phyloP scores from a whole-genome alignment of 106 monocot species.

The Allium fistulosum region DNA sequence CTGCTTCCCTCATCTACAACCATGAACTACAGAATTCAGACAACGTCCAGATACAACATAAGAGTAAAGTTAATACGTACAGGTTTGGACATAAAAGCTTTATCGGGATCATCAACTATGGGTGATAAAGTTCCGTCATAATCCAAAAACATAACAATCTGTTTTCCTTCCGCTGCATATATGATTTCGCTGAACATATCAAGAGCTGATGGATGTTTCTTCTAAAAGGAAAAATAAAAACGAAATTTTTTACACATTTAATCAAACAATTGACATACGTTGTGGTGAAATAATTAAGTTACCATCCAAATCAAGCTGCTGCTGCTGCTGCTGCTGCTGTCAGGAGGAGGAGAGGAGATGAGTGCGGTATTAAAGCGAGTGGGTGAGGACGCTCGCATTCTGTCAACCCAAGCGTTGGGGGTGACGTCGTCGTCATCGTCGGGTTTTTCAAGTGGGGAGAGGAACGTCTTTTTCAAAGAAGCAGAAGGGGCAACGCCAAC shows the following conservation, averaged over 20 bases:
- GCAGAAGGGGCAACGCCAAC: neutral
- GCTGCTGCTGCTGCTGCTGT: slow-evolving; percentile 1
- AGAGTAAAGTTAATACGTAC: neutral
- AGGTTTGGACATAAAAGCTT: slow-evolving; percentile 17
- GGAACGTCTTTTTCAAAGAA: neutral
- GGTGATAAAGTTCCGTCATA: slow-evolving; percentile 26
- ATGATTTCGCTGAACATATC: slow-evolving; percentile 11
- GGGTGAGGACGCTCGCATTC: slow-evolving; percentile 17
- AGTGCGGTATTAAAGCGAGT: neutral
- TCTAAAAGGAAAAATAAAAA: neutral
- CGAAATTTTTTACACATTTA: neutral
- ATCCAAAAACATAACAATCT: slow-evolving; percentile 24
- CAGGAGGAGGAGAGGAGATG: neutral
- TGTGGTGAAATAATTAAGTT: too few relatives aligned
- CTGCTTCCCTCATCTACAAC: slow-evolving; percentile 11
- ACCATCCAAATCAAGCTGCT: slow-evolving; percentile 2
- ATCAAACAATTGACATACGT: too few relatives aligned
- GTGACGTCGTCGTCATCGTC: neutral
- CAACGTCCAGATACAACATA: neutral
- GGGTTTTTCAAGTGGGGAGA: slow-evolving; percentile 8
- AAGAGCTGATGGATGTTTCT: slow-evolving; percentile 16
- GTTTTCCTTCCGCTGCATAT: slow-evolving; percentile 10
- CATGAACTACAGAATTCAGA: neutral
- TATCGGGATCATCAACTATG: slow-evolving; percentile 19
- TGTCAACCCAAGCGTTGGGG: slow-evolving; percentile 10